These are phyloP conservation scores for Ogataea philodendri DNA, from an alignment of 805 yeast genomes.

Conservation along the genomic window DNA sequence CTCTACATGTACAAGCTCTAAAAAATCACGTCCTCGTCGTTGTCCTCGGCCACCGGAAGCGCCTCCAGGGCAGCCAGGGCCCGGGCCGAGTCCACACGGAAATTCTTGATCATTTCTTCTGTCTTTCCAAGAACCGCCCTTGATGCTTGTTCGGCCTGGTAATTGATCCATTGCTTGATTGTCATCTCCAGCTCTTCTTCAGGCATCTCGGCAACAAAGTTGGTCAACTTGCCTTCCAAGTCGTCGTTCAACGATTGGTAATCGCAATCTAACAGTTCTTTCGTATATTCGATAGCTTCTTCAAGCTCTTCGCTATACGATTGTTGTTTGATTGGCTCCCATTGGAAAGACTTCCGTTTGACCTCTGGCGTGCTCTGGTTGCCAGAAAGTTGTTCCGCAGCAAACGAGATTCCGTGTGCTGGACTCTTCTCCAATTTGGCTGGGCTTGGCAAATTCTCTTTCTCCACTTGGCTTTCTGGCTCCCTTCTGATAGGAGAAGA, in stretches of 20 bases:
- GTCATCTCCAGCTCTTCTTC: constrained; percentile 66
- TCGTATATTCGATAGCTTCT: constrained; percentile 31
- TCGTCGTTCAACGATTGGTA: constrained; percentile 52
- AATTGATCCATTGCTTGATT: constrained; percentile 64
- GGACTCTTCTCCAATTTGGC: neutral
- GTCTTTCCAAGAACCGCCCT: constrained; percentile 46
- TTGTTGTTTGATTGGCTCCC: constrained; percentile 2
- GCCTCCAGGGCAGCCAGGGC: constrained; percentile 45
- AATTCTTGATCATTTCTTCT: constrained; percentile 44
- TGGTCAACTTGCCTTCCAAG: constrained; percentile 60
- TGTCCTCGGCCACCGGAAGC: constrained; percentile 32
- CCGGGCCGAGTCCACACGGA: constrained; percentile 46
- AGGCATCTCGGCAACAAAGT: constrained; percentile 67
- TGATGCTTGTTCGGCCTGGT: constrained; percentile 55
- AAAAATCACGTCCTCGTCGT: constrained; percentile 16
- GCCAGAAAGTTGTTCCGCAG: constrained; percentile 11
- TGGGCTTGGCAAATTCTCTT: no score
- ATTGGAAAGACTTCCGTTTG: neutral
- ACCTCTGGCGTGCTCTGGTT: constrained; percentile 24
- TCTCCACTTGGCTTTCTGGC: no score
- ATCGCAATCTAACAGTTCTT: constrained; percentile 31
- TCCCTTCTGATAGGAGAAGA: no score
- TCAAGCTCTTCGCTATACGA: constrained; percentile 33
- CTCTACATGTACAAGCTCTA: neutral
- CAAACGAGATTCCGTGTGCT: neutral